Base-by-base conservation (phyloP, 805 yeast genomes). In the Brettanomyces bruxellensis region DNA sequence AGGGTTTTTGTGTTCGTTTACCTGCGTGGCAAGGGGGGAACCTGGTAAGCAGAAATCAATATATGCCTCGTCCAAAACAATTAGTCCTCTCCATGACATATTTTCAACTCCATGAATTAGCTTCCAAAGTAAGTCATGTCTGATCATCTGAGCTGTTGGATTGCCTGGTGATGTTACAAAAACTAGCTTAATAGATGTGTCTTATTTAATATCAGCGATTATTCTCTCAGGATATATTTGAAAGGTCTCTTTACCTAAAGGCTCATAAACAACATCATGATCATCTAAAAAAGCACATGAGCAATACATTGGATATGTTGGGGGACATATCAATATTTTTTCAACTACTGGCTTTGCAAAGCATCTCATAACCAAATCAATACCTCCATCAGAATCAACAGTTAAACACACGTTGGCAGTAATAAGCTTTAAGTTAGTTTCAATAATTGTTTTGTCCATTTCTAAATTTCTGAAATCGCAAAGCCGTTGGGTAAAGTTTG, bases 251-350 rank as follows among this genome's bases (percentile, higher is more conserved):
- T 83, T 76, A 43, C 78, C 78, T 37, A 90, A 74, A 7, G 95
- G 90, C 14, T 88, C 90, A 49, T 75, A 72, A 13, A 79, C 87
- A 36, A 86, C 71, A 25, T 73, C 86, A 8, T 91, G 86, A 57
- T 93, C 98, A 59, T 93, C 93, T 48, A 93, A 83, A 34, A 79
- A 78, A 1, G 97, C 95, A 60, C 95, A 83, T 28, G 93, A 90
- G 3, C 84, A 68, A 71, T 93, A 93, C 99, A 93, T 93, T 5
- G 98, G 97, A 60, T 93, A 93, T 0, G 99, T 93, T 39, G 99
- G 98, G 3, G 98, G 96, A 63, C 95, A 82, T 2, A 79, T 79
- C 55, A 93, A 67, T 59, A 93, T 66, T 62, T 88, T 91, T 50
- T 90, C 96, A 51, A 70, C 72, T 2, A 85, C 86, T 3, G 99